These are phyloP conservation scores for Daldinia concentrica DNA, from an alignment of 495 filamentous ascomycete genomes.

Conservation along the genomic window DNA sequence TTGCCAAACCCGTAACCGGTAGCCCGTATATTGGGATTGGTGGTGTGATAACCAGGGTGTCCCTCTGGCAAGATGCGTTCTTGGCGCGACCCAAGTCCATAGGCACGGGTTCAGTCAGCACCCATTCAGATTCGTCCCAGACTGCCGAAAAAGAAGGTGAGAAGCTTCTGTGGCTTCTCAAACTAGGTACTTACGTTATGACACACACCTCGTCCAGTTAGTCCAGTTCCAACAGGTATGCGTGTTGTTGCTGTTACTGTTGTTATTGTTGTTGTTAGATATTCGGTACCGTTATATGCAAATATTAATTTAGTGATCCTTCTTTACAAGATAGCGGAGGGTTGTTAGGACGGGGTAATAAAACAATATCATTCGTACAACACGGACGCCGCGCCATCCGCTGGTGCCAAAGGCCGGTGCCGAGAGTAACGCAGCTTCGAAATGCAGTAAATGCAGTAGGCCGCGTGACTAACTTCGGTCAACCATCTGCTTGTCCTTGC, in stretches of 20 bases:
- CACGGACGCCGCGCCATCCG: conserved; percentile 4
- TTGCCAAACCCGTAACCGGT: conserved; percentile 26
- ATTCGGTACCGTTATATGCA: conserved; percentile 12
- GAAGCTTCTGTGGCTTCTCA: too few relatives aligned
- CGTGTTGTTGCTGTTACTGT: too few relatives aligned
- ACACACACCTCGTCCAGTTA: too few relatives aligned
- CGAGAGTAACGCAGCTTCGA: background rate
- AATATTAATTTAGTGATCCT: conserved; percentile 6
- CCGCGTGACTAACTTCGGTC: conserved; percentile 10
- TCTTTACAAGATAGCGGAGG: conserved; percentile 10
- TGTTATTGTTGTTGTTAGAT: background rate
- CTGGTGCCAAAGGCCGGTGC: background rate
- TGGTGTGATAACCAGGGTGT: conserved; percentile 31
- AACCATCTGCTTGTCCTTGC: background rate
- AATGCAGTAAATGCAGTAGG: background rate
- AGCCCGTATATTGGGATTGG: conserved; percentile 15
- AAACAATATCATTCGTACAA: background rate
- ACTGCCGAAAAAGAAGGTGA: conserved; percentile 29
- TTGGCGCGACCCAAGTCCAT: conserved; percentile 44
- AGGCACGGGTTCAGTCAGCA: conserved; percentile 44
- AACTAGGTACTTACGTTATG: too few relatives aligned
- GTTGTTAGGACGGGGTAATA: conserved; percentile 3
- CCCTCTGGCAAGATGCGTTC: conserved; percentile 22
- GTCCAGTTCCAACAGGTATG: too few relatives aligned
- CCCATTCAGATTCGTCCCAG: conserved; percentile 37